These are phyloP conservation scores for Syncephalastrum sp. DNA, from an alignment of 371 early-diverging fungal species.

Conservation along the genomic window DNA sequence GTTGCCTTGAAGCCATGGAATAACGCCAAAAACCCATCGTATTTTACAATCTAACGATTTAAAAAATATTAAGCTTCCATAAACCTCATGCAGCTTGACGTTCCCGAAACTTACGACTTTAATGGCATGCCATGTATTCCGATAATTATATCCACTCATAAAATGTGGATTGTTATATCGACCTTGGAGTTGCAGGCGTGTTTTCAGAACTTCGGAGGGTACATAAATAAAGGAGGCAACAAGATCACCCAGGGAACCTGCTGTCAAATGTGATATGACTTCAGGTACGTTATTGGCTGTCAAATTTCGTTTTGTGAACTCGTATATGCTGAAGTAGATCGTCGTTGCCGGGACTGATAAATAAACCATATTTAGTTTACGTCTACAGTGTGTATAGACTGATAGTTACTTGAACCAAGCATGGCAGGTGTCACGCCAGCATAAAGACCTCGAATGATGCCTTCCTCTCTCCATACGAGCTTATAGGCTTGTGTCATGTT, in stretches of 20 bases:
- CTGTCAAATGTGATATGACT: constrained; percentile 63
- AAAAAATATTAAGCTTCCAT: not conserved
- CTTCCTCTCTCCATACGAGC: constrained; percentile 68
- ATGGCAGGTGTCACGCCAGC: constrained; percentile 76
- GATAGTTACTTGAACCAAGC: constrained; percentile 64
- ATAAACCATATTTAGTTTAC: not conserved
- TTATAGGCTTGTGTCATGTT: constrained; percentile 69
- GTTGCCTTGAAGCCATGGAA: constrained; percentile 72
- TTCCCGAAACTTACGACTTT: constrained; percentile 44
- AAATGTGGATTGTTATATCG: constrained; percentile 77
- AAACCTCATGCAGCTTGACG: not conserved
- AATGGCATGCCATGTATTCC: constrained; percentile 71
- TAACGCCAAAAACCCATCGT: constrained; percentile 62
- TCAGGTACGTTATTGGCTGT: constrained; percentile 58
- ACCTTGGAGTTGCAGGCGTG: constrained; percentile 80
- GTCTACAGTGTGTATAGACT: not conserved
- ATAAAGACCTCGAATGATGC: constrained; percentile 68
- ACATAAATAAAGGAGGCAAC: constrained; percentile 75
- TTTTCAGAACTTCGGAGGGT: constrained; percentile 79
- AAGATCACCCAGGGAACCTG: constrained; percentile 77
- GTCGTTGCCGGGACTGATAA: constrained; percentile 61
- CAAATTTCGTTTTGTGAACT: constrained; percentile 65
- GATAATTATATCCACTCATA: constrained; percentile 75
- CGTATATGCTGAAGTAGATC: constrained; percentile 78
- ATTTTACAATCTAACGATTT: constrained; percentile 55